A percentile compares a stretch with the other conserved stretches of the same genome.
These are phyloP conservation scores for Rusavskia elegans DNA, from an alignment of 495 filamentous ascomycete genomes.

Conservation along the genomic window DNA sequence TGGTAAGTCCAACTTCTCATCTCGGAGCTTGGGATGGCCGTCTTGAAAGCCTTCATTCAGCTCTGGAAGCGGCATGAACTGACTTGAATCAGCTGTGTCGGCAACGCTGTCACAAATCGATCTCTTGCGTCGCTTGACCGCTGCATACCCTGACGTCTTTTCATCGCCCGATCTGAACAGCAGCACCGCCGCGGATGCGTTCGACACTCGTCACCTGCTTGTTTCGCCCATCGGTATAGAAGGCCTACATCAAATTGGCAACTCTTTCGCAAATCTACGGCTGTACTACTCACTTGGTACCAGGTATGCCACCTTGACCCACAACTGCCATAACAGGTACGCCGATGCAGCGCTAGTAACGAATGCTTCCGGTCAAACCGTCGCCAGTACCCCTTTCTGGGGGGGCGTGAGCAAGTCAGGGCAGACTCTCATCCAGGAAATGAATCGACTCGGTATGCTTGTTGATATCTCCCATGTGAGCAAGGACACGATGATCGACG, in stretches of 20 bases:
- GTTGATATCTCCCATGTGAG: conserved; percentile 40
- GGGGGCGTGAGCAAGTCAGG: conserved; percentile 55
- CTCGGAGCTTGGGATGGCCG: conserved; percentile 3
- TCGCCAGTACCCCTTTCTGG: conserved; percentile 28
- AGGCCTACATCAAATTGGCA: conserved; percentile 90
- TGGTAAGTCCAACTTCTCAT: conserved; percentile 18
- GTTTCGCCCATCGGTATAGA: conserved; percentile 71
- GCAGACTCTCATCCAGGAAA: conserved; percentile 37
- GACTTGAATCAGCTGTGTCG: conserved; percentile 35
- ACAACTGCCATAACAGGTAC: conserved; percentile 86
- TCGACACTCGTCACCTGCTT: conserved; percentile 36
- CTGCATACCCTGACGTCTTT: conserved; percentile 55
- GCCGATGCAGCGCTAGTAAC: conserved; percentile 63
- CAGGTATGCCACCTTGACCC: conserved; percentile 77
- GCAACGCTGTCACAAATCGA: conserved; percentile 75
- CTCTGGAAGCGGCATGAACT: conserved; percentile 2
- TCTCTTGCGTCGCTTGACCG: conserved; percentile 51
- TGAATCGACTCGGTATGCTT: conserved; percentile 36
- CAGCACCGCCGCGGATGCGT: conserved; percentile 41
- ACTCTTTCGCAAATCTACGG: conserved; percentile 62
- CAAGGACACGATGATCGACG: conserved; percentile 38
- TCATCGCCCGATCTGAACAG: conserved; percentile 39
- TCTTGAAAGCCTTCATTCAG: conserved; percentile 8
- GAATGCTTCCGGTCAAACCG: conserved; percentile 12
- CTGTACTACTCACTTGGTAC: conserved; percentile 66